These are phyloP conservation scores for Gossypium thurberi DNA, from an alignment of 345 rosid species.

Conservation along the genomic window DNA sequence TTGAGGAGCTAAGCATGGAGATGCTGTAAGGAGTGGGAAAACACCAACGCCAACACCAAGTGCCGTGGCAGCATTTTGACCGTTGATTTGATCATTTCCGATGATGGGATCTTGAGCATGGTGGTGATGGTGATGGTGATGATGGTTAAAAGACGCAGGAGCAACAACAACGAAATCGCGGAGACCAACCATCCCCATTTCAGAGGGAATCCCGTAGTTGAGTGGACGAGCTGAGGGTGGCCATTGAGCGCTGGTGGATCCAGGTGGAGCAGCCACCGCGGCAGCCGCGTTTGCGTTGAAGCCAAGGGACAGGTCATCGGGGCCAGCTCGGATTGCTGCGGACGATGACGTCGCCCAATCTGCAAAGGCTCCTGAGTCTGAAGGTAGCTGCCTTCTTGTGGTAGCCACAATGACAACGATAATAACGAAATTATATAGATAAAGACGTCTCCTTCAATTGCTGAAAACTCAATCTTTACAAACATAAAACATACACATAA, in stretches of 20 bases:
- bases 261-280: constrained; percentile 27
- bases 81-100: constrained; percentile 30
- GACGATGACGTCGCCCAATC: constrained; percentile 72
- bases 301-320: constrained; percentile 92
- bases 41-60: constrained; percentile 68
- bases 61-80: constrained; percentile 44
- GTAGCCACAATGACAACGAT: constrained; percentile 81
- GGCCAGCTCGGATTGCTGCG: constrained; percentile 52
- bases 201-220: constrained; percentile 54
- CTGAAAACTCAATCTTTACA: constrained; percentile 1
- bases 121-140: constrained; percentile 45
- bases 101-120: constrained; percentile 30
- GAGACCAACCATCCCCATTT: constrained; percentile 79
- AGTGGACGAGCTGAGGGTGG: constrained; percentile 30
- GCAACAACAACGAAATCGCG: constrained; percentile 73
- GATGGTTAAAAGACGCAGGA: constrained; percentile 53
- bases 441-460: neutral
- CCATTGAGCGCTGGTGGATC: constrained; percentile 35
- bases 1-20: constrained; percentile 44
- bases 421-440: constrained; percentile 13
- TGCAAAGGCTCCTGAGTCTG: constrained; percentile 89
- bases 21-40: constrained; percentile 63
- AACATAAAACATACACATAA: neutral
- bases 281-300: constrained; percentile 72
- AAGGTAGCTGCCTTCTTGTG: constrained; percentile 71